Conservation (phyloP, 805 yeast genomes). For the Kregervanrija delftensis region DNA sequence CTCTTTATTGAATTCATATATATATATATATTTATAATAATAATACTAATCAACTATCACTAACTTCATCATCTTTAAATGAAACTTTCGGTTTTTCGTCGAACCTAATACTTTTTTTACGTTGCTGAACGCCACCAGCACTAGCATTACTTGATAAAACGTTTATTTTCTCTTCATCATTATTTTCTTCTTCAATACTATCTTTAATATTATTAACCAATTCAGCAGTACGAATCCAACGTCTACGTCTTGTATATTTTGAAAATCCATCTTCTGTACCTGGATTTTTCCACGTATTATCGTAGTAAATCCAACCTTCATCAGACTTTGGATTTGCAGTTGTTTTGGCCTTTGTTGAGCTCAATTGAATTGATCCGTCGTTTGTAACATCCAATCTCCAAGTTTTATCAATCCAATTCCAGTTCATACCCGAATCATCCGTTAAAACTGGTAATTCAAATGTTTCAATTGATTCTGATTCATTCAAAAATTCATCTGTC, state of each 20-base stretch:
- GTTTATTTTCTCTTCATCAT: background rate
- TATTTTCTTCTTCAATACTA: background rate
- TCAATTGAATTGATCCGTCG: conserved; percentile 74
- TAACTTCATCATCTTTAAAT: conserved; percentile 2
- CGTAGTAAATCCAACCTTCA: conserved; percentile 85
- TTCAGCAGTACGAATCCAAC: conserved; percentile 96
- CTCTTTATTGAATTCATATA: too few relatives aligned
- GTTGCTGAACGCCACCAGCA: conserved; percentile 15
- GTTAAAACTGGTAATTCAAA: conserved; percentile 73
- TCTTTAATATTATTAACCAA: conserved; percentile 37
- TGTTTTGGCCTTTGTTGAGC: conserved; percentile 51
- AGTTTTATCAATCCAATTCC: conserved; percentile 93
- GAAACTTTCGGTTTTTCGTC: conserved; percentile 16
- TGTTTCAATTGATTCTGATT: conserved; percentile 65
- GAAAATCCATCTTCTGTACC: conserved; percentile 81
- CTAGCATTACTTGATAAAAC: conserved; percentile 4
- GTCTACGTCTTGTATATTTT: conserved; percentile 86
- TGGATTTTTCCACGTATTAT: conserved; percentile 92
- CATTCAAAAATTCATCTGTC: conserved; percentile 95
- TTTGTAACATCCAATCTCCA: conserved; percentile 90
- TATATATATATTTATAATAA: too few relatives aligned
- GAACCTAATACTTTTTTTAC: conserved; percentile 23
- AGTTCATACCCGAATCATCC: conserved; percentile 60
- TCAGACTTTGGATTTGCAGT: conserved; percentile 68
- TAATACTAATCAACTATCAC: background rate